Evolutionary conservation across 2,329 filamentous ascomycete species (phyloP), one percentile per base, ranked within the genome.

Genomic region (Curvularia eragrostidis): DNA sequence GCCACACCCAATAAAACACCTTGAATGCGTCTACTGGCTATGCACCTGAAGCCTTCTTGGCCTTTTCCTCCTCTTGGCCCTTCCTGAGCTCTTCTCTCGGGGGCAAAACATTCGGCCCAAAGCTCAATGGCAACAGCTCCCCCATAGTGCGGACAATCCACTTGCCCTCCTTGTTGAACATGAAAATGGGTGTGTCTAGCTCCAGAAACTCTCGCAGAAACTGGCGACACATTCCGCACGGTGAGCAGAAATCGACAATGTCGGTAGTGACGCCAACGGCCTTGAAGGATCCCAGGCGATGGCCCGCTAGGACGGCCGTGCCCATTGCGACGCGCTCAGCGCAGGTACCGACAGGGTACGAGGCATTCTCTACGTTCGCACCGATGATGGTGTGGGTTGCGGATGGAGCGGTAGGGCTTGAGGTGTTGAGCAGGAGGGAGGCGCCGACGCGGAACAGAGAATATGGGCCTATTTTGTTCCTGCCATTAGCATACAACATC

Each of bases 141-240:
- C 87, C 86, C 55, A 96, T 80, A 23, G 83, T 89, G 79, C 87
- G 82, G 23, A 91, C 86, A n/a, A 87, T 81, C 68, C 84, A 93
- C 59, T 89, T 85, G 2, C 88, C 89, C 62, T 93, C 85, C 75
- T 88, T 89, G 76, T 96, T 93, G 77, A 96, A 96, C 94, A 98
- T 96, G 75, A 97, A 87, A 55, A 99, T 85, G 0, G 93, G 94
- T 57, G 86, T 87, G 5, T 75, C 67, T 6, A 80, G 70, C 56
- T 76, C 75, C 59, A 80, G 75, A 48, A 83, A 83, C 69, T 83
- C 81, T 28, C 81, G 59, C 49, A 83, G 70, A 58, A 94, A 96
- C 76, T 97, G 94, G 69, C 94, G 84, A 77, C 94, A 98, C 93
- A 97, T 97, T 54, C 95, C 95, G 75, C 95, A 99, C 0, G 95